Evolutionary conservation across 2,329 filamentous ascomycete species (phyloP).

Genomic region (Penicillium vulpinum): DNA sequence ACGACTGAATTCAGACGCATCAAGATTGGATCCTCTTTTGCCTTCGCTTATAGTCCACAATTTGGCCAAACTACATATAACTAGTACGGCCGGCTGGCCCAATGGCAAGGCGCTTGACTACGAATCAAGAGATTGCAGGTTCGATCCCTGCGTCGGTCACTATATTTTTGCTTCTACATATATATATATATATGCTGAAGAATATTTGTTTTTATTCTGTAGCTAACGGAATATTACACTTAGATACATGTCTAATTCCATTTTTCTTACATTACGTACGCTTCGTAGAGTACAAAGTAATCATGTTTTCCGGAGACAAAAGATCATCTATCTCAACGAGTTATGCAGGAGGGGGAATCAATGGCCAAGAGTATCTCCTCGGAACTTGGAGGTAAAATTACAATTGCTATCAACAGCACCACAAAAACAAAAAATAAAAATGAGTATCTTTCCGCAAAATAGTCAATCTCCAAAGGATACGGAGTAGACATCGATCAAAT

Average conservation of each 20-base stretch:
- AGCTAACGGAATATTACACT: background rate
- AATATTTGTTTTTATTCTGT: background rate
- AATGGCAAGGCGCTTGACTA: slow-evolving; percentile 56
- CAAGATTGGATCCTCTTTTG: accelerated
- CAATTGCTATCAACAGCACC: background rate
- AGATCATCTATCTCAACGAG: too few species aligned
- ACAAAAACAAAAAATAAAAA: background rate
- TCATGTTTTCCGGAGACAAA: too few species aligned
- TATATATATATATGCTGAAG: background rate
- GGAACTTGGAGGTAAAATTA: background rate
- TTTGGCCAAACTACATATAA: accelerated
- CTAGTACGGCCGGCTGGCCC: slow-evolving; percentile 40
- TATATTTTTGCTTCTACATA: slow-evolving; percentile 13
- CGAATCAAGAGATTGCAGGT: slow-evolving; percentile 55
- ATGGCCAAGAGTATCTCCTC: too few species aligned
- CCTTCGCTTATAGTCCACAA: accelerated
- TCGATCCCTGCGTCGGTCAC: slow-evolving; percentile 45
- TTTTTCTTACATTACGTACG: background rate
- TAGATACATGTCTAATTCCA: background rate
- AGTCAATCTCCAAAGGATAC: background rate
- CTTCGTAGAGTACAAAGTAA: too few species aligned
- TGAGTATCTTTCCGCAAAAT: background rate
- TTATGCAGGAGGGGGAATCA: too few species aligned
- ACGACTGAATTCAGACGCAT: too few species aligned
- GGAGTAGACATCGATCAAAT: background rate